A percentile compares a stretch with the other conserved stretches of the same genome.
Evolutionary conservation across 495 filamentous ascomycete genomes (phyloP).

Genomic region (Cryomyces antarcticus): DNA sequence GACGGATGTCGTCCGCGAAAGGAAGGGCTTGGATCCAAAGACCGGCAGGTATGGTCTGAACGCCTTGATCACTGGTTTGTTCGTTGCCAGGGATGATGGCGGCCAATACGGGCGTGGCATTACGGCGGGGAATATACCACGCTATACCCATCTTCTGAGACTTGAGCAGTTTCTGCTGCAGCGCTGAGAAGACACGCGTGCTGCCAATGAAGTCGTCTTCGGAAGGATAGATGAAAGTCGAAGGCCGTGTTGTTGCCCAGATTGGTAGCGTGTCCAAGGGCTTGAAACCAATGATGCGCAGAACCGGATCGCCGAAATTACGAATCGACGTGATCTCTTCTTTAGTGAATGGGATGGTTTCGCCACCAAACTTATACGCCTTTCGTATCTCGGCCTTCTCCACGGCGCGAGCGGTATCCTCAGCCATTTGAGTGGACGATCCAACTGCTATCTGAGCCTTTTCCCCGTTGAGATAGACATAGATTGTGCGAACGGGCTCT

Average conservation of each 20-base stretch:
- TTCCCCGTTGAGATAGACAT: constrained; percentile 70
- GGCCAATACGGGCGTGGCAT: constrained; percentile 55
- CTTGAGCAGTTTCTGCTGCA: constrained; percentile 69
- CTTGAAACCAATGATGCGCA: constrained; percentile 92
- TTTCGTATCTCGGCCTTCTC: constrained; percentile 72
- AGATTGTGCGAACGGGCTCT: constrained; percentile 55
- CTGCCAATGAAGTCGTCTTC: constrained; percentile 81
- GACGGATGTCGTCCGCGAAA: constrained; percentile 76
- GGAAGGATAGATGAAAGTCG: constrained; percentile 84
- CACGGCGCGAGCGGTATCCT: constrained; percentile 50
- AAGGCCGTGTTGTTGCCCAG: constrained; percentile 72
- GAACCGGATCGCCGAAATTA: constrained; percentile 57
- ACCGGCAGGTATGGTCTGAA: constrained; percentile 57
- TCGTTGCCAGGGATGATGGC: constrained; percentile 62
- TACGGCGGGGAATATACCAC: constrained; percentile 74
- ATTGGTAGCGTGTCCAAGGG: constrained; percentile 49
- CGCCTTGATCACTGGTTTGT: constrained; percentile 40
- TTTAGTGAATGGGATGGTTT: constrained; percentile 64
- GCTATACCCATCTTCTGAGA: constrained; percentile 62
- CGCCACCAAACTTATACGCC: constrained; percentile 88
- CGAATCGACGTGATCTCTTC: constrained; percentile 63
- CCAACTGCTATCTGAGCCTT: constrained; percentile 59
- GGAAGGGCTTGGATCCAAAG: constrained; percentile 81
- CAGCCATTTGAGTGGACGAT: constrained; percentile 48
- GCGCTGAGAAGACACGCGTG: constrained; percentile 74